phyloP scores from a whole-genome alignment of 441 rosid species.

The Metrosideros polymorpha region DNA sequence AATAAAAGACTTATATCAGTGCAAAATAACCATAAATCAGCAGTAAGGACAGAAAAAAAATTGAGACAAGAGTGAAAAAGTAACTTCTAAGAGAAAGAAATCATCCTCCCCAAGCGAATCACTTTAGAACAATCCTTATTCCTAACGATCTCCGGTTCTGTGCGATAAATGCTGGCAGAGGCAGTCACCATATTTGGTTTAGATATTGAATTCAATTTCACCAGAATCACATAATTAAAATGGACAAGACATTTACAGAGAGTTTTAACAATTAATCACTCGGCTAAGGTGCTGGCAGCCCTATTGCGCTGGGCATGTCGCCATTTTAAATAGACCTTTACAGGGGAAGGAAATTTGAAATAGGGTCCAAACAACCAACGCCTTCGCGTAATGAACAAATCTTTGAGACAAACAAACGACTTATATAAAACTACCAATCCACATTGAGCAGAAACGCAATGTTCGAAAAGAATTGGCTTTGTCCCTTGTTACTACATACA shows the following conservation, averaged over 20 bases:
- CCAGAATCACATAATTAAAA: neutral
- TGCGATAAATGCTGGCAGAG: neutral
- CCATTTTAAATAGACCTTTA: neutral
- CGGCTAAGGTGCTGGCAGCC: neutral
- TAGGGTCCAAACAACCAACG: neutral
- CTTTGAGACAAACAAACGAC: neutral
- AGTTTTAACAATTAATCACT: neutral
- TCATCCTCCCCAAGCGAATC: neutral
- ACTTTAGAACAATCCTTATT: neutral
- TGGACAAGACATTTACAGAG: neutral
- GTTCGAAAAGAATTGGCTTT: neutral
- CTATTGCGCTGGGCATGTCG: neutral
- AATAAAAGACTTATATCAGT: neutral
- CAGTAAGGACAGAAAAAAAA: neutral
- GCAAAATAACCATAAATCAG: neutral
- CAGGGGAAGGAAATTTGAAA: neutral
- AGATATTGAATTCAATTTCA: neutral
- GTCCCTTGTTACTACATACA: neutral
- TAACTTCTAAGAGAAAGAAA: neutral
- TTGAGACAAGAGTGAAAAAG: neutral
- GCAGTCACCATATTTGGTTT: neutral
- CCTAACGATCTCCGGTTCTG: neutral
- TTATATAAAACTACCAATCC: neutral
- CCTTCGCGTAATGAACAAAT: neutral
- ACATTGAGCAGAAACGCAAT: neutral